Conservation (phyloP, 192 early-diverging fungal species). For the Backusella macrospora region DNA sequence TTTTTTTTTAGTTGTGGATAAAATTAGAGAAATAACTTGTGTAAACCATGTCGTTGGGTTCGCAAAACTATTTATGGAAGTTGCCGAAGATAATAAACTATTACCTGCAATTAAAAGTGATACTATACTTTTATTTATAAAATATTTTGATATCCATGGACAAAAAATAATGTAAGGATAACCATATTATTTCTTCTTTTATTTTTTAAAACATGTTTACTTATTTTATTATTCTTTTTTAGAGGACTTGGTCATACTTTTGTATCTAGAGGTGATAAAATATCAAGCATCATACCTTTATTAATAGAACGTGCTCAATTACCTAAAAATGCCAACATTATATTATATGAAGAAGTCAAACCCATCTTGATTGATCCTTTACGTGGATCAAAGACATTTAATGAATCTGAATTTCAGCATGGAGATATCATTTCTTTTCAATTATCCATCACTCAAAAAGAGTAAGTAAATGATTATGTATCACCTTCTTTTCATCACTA, state of each 20-base stretch:
- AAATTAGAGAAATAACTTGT: conserved; percentile 24
- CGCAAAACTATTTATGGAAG: conserved; percentile 33
- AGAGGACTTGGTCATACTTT: conserved; percentile 15
- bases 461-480: conserved; percentile 23
- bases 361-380: conserved; percentile 9
- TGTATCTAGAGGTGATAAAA: conserved; percentile 11
- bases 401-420: conserved; percentile 19
- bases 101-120: conserved; percentile 19
- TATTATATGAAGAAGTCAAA: conserved; percentile 21
- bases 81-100: not conserved
- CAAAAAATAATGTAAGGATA: conserved; percentile 65
- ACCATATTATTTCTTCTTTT: too few relatives aligned
- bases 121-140: conserved; percentile 76
- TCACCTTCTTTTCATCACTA: too few relatives aligned
- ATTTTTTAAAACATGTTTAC: too few relatives aligned
- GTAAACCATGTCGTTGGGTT: conserved; percentile 23
- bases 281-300: not conserved
- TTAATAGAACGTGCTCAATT: conserved; percentile 3
- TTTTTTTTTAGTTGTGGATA: conserved; percentile 31
- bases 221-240: too few relatives aligned
- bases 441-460: not conserved
- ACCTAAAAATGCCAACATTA: not conserved
- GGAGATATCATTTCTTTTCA: conserved; percentile 27
- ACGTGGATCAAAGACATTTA: not conserved
- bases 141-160: conserved; percentile 76